phyloP scores from a whole-genome alignment of 768 basidiomycete species.

The Hygrocybe coccinea region DNA sequence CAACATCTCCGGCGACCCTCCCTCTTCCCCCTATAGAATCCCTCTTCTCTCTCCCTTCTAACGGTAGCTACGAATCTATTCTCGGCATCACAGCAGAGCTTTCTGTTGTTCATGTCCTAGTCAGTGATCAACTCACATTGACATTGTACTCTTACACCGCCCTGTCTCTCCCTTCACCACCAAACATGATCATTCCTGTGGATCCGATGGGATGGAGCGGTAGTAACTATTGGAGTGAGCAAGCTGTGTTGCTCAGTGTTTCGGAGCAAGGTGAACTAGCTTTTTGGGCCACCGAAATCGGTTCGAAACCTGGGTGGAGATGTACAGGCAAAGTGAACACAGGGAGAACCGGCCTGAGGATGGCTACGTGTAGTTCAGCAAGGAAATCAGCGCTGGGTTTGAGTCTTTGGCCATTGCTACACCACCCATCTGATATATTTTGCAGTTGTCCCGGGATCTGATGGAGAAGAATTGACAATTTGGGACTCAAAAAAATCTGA shows the following conservation, averaged over 20 bases:
- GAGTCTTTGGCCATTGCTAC: conserved; percentile 14
- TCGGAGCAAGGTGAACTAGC: conserved; percentile 72
- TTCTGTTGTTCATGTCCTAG: conserved; percentile 53
- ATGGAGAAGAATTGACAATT: conserved; percentile 80
- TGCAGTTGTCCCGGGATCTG: conserved; percentile 54
- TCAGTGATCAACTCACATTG: conserved; percentile 37
- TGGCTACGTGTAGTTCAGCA: conserved; percentile 81
- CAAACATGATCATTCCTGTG: conserved; percentile 63
- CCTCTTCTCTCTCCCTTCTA: conserved; percentile 64
- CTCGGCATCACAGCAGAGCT: conserved; percentile 62
- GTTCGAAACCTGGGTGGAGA: conserved; percentile 44
- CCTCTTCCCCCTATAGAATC: conserved; percentile 49
- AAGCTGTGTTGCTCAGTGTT: conserved; percentile 77
- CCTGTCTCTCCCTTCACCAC: conserved; percentile 49
- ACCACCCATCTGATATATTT: conserved; percentile 3
- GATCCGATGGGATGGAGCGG: conserved; percentile 85
- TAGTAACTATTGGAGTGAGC: conserved; percentile 42
- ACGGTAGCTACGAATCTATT: conserved; percentile 48
- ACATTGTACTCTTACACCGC: conserved; percentile 43
- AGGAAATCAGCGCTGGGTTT: conserved; percentile 87
- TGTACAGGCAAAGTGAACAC: conserved; percentile 75
- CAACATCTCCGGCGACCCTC: conserved; percentile 38
- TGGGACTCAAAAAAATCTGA: conserved; percentile 96
- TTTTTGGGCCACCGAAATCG: conserved; percentile 72
- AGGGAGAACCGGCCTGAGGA: conserved; percentile 55